phyloP scores from a whole-genome alignment of 352 stramenopile species.

The Pythium vanterpoolii region DNA sequence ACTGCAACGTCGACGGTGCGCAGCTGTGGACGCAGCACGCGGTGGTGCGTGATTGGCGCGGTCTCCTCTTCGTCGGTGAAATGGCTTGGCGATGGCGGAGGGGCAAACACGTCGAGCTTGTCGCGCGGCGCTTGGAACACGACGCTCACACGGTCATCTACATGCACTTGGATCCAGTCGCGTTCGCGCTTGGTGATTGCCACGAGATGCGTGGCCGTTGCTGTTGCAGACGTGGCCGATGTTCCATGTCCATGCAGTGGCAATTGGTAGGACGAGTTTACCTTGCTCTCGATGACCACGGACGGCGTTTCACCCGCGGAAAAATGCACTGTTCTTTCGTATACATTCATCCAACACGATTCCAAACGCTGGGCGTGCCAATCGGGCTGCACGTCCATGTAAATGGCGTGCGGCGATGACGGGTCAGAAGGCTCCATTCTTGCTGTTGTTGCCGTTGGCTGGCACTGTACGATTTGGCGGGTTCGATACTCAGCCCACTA shows the following conservation, averaged over 20 bases:
- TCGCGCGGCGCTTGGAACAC: conserved; percentile 59
- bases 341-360: conserved; percentile 52
- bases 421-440: conserved; percentile 3
- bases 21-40: conserved; percentile 32
- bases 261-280: conserved; percentile 46
- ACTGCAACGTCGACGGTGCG: conserved; percentile 43
- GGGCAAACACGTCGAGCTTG: conserved; percentile 27
- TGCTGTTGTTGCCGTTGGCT: background rate
- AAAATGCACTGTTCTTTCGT: conserved; percentile 37
- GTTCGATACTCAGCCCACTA: background rate
- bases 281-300: conserved; percentile 15
- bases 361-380: conserved; percentile 32
- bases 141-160: conserved; percentile 14
- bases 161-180: conserved; percentile 51
- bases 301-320: conserved; percentile 3
- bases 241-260: conserved; percentile 16
- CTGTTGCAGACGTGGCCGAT: background rate
- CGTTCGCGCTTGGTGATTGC: conserved; percentile 32
- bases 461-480: background rate
- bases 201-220: conserved; percentile 25
- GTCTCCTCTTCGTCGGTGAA: conserved; percentile 1
- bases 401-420: conserved; percentile 19
- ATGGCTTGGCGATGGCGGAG: background rate
- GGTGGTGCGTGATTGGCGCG: background rate
- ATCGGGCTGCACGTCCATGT: conserved; percentile 69